Evolutionary conservation across 176 grass and related monocot species (phyloP).

Genomic region (Pontederia paniculata): DNA sequence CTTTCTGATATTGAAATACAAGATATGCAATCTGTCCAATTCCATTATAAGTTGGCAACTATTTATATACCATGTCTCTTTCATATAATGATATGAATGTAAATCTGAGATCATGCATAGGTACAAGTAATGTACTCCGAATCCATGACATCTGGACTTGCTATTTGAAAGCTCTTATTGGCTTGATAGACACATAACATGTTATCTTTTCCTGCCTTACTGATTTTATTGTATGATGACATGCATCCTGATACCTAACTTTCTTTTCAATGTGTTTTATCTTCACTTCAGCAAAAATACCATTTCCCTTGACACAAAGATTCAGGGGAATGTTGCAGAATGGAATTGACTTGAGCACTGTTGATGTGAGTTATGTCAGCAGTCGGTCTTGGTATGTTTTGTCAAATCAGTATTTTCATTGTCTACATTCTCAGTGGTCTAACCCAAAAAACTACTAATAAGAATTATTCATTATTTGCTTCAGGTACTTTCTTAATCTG

Average conservation of each 20-base stretch:
- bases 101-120: no score
- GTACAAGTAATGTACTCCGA: no score
- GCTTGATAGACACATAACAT: not conserved
- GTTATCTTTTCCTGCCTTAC: not conserved
- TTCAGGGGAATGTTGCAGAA: conserved; percentile 98
- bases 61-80: no score
- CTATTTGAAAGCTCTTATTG: no score
- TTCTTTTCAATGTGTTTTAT: not conserved
- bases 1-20: no score
- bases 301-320: conserved; percentile 88
- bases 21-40: no score
- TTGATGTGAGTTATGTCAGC: conserved; percentile 99
- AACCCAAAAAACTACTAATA: conserved; percentile 11
- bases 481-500: conserved; percentile 99
- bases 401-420: conserved; percentile 1
- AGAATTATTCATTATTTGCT: conserved; percentile 15
- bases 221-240: not conserved
- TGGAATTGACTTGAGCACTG: conserved; percentile 93
- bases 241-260: conserved; percentile 12
- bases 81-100: no score
- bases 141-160: no score
- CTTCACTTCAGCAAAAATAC: conserved; percentile 66
- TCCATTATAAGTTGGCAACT: no score
- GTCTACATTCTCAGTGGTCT: conserved; percentile 2
- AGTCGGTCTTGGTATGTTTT: conserved; percentile 84